A percentile compares a stretch with the other conserved stretches of the same genome.
phyloP scores from a whole-genome alignment of 2,329 filamentous ascomycete genomes.

The Rhinocladiella similis region DNA sequence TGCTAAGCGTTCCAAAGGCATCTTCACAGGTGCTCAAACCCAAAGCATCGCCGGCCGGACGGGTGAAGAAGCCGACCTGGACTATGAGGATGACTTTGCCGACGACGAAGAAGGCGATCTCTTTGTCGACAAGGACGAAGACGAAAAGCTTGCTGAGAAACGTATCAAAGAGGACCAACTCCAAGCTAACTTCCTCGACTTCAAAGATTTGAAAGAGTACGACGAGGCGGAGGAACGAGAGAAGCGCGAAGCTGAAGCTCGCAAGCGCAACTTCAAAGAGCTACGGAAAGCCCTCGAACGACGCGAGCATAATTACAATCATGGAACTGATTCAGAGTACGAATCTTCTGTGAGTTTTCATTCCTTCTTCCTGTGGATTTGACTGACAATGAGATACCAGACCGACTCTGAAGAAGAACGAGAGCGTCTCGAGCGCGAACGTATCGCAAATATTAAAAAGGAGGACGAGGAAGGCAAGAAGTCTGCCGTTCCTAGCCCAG shows the following conservation, averaged over 20 bases:
- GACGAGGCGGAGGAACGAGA: conserved; percentile 69
- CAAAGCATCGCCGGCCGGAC: conserved; percentile 15
- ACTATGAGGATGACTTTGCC: conserved; percentile 76
- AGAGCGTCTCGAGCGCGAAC: conserved; percentile 56
- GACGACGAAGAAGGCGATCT: conserved; percentile 78
- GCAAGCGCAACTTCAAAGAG: conserved; percentile 71
- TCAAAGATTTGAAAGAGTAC: conserved; percentile 68
- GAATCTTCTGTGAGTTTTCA: conserved; percentile 48
- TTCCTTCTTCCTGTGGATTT: conserved; percentile 32
- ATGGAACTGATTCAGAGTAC: conserved; percentile 69
- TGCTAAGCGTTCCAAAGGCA: conserved; percentile 45
- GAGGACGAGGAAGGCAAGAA: conserved; percentile 52
- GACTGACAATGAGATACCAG: conserved; percentile 29
- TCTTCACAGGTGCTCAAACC: conserved; percentile 40
- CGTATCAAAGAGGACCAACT: conserved; percentile 78
- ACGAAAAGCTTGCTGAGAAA: conserved; percentile 69
- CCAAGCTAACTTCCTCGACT: conserved; percentile 83
- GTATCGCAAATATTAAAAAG: conserved; percentile 52
- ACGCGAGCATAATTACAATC: conserved; percentile 82
- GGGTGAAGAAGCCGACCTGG: conserved; percentile 63
- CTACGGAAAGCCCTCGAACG: conserved; percentile 79
- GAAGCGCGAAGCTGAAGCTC: conserved; percentile 62
- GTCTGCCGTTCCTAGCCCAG: conserved; percentile 61
- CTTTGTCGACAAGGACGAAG: conserved; percentile 78
- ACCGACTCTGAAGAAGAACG: conserved; percentile 57